phyloP scores from a whole-genome alignment of 1,139 yeast genomes.

The Yamadazyma jaroonii region DNA sequence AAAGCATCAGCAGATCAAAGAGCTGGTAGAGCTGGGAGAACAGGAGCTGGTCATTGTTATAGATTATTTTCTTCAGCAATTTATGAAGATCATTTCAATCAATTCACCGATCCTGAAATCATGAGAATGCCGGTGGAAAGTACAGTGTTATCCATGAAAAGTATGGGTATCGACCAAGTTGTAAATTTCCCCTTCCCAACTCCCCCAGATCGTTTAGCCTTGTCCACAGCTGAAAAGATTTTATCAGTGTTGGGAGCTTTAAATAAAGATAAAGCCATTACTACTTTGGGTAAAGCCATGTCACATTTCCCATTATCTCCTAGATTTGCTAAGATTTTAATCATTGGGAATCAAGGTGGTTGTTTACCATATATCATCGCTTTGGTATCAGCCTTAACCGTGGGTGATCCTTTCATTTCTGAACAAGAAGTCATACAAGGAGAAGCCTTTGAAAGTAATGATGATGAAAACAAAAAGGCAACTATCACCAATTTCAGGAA shows the following conservation, averaged over 20 bases:
- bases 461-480: conserved; percentile 37
- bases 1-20: conserved; percentile 96
- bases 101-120: conserved; percentile 86
- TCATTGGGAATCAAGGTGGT: conserved; percentile 81
- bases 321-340: conserved; percentile 83
- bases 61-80: conserved; percentile 94
- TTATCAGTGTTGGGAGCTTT: conserved; percentile 80
- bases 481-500: conserved; percentile 49
- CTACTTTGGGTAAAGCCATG: conserved; percentile 83
- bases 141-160: conserved; percentile 89
- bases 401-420: conserved; percentile 84
- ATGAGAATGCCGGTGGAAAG: conserved; percentile 95
- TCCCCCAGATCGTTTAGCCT: conserved; percentile 68
- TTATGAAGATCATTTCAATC: conserved; percentile 78
- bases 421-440: conserved; percentile 50
- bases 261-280: conserved; percentile 50
- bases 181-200: conserved; percentile 96
- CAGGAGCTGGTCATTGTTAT: conserved; percentile 98
- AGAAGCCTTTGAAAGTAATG: conserved; percentile 16
- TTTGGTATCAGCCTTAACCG: conserved; percentile 87
- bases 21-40: conserved; percentile 98
- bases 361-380: conserved; percentile 88
- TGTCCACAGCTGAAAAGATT: conserved; percentile 65
- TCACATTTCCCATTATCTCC: conserved; percentile 92
- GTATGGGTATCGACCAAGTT: conserved; percentile 93